Conservation (phyloP, 2,329 filamentous ascomycete species). For the Drechmeria coniospora region DNA sequence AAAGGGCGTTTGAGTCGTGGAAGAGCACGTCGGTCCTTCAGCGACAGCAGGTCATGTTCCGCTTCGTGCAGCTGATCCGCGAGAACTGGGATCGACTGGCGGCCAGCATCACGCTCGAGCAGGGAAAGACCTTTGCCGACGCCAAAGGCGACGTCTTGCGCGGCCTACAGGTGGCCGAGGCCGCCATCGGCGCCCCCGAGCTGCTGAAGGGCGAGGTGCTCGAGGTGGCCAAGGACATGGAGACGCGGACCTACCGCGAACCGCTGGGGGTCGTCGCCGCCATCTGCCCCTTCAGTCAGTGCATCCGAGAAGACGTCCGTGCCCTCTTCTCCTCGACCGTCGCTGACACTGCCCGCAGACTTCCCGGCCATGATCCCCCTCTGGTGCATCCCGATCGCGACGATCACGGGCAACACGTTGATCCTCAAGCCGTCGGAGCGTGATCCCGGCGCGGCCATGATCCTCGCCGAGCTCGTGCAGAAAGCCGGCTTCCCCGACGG, state of each 20-base stretch:
- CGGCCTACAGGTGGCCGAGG: slow-evolving; percentile 73
- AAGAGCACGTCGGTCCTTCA: slow-evolving; percentile 54
- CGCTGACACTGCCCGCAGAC: slow-evolving; percentile 31
- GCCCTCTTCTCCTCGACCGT: not conserved
- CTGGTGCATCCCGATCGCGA: slow-evolving; percentile 80
- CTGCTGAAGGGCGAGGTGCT: slow-evolving; percentile 71
- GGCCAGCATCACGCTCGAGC: slow-evolving; percentile 73
- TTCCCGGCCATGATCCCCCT: slow-evolving; percentile 87
- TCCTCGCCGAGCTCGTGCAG: slow-evolving; percentile 62
- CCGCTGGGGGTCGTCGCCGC: slow-evolving; percentile 68
- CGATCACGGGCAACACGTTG: slow-evolving; percentile 69
- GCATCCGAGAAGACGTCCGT: not conserved
- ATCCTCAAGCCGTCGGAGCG: slow-evolving; percentile 79
- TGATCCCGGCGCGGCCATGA: slow-evolving; percentile 73
- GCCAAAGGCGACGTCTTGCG: slow-evolving; percentile 69
- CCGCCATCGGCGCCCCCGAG: slow-evolving; percentile 64
- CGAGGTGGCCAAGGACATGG: slow-evolving; percentile 82
- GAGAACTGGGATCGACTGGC: slow-evolving; percentile 77
- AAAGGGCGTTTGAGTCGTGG: slow-evolving; percentile 64
- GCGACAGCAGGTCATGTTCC: slow-evolving; percentile 78
- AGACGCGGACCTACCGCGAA: slow-evolving; percentile 70
- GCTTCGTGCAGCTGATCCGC: slow-evolving; percentile 62
- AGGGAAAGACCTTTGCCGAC: slow-evolving; percentile 78
- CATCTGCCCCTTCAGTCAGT: slow-evolving; percentile 70
- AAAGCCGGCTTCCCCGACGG: slow-evolving; percentile 72